These are phyloP conservation scores for Viola odorata DNA, from an alignment of 345 rosid species.

Conservation along the genomic window DNA sequence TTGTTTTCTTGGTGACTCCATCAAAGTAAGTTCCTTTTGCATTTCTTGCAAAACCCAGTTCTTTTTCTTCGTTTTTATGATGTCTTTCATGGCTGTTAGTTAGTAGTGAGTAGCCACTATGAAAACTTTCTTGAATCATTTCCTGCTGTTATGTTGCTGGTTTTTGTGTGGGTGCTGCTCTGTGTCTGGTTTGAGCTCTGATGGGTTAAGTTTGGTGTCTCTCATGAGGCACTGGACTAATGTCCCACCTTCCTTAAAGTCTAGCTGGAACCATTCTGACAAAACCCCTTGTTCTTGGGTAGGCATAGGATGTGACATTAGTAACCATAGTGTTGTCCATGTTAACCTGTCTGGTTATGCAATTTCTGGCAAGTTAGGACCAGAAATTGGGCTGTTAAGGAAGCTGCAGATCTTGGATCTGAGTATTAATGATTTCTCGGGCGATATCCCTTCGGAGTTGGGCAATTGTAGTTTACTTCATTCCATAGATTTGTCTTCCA, in stretches of 20 bases:
- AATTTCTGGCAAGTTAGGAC: constrained; percentile 55
- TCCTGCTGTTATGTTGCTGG: neutral
- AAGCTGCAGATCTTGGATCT: constrained; percentile 43
- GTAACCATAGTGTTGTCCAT: constrained; percentile 21
- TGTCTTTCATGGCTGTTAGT: neutral
- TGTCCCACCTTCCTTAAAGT: constrained; percentile 37
- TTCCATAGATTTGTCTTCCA: constrained; percentile 49
- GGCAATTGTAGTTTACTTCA: constrained; percentile 49
- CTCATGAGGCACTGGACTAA: constrained; percentile 39
- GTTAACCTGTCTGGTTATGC: constrained; percentile 40
- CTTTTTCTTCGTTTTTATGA: neutral
- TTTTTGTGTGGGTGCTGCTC: neutral
- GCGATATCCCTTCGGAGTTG: constrained; percentile 39
- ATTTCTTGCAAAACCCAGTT: neutral
- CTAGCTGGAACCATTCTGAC: constrained; percentile 53
- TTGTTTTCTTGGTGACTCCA: too few relatives aligned
- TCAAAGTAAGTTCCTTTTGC: neutral
- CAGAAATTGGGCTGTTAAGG: constrained; percentile 44
- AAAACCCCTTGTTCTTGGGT: constrained; percentile 56
- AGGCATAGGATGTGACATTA: constrained; percentile 45
- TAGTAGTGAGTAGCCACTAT: neutral
- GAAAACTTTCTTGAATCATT: neutral
- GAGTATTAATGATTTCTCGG: constrained; percentile 45
- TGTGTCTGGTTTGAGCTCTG: constrained; percentile 32
- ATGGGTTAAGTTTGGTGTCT: constrained; percentile 48